These are phyloP conservation scores for Cubamyces lactineus DNA, from an alignment of 768 basidiomycete genomes.

Conservation along the genomic window DNA sequence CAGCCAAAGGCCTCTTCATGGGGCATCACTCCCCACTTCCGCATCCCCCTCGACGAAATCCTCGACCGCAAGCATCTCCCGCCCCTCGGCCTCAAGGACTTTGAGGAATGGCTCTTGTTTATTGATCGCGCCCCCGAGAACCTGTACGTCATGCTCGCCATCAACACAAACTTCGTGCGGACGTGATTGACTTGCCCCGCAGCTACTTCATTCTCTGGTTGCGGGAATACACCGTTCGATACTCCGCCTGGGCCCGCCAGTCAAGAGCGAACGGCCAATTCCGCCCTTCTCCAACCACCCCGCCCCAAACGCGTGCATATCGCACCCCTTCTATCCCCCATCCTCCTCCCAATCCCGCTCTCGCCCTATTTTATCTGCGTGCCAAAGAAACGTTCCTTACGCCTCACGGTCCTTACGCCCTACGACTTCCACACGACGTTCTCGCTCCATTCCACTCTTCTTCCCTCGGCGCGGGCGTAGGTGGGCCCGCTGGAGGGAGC, in stretches of 20 bases:
- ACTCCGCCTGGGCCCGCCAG: conserved; percentile 44
- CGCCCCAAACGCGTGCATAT: conserved; percentile 22
- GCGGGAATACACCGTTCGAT: conserved; percentile 64
- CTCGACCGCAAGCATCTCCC: conserved; percentile 78
- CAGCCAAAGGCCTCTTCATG: conserved; percentile 19
- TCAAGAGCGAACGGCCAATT: conserved; percentile 29
- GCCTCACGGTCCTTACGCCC: conserved; percentile 70
- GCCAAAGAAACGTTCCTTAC: conserved; percentile 84
- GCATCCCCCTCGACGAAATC: conserved; percentile 74
- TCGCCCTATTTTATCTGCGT: conserved; percentile 76
- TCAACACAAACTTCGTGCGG: conserved; percentile 2
- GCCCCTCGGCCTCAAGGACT: conserved; percentile 63
- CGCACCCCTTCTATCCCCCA: conserved; percentile 12
- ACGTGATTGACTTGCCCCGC: conserved; percentile 18
- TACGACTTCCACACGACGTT: conserved; percentile 67
- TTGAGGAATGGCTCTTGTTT: conserved; percentile 77
- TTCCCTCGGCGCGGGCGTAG: conserved; percentile 23
- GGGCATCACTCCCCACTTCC: conserved; percentile 63
- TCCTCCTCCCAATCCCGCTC: conserved; percentile 36
- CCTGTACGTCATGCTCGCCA: conserved; percentile 49
- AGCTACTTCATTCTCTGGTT: conserved; percentile 86
- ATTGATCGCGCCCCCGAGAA: conserved; percentile 79
- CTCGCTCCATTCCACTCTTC: conserved; percentile 50
- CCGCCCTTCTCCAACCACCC: conserved; percentile 22
- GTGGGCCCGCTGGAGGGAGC: conserved; percentile 14